A percentile compares a stretch with the other conserved stretches of the same genome.
Conservation (phyloP, 2,329 filamentous ascomycete species). For the Coniochaeta prunicola region DNA sequence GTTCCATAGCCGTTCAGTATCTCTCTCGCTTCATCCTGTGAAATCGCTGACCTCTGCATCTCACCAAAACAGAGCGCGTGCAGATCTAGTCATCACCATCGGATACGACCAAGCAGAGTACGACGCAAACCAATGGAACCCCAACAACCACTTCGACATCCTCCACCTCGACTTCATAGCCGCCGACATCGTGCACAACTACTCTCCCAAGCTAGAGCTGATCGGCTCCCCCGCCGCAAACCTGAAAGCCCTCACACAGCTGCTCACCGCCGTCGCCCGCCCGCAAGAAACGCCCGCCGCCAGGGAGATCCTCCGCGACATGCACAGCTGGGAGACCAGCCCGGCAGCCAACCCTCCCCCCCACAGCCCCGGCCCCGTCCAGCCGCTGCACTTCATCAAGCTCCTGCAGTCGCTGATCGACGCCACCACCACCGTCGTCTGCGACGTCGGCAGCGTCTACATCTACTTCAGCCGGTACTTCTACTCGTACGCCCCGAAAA, state of each 20-base stretch:
- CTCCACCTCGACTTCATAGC: constrained; percentile 35
- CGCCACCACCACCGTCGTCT: constrained; percentile 32
- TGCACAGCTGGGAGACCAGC: constrained; percentile 24
- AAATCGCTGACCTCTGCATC: background rate
- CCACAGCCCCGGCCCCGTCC: constrained; percentile 24
- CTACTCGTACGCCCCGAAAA: constrained; percentile 33
- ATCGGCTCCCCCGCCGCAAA: constrained; percentile 34
- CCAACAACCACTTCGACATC: constrained; percentile 24
- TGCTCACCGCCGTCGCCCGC: constrained; percentile 21
- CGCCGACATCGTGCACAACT: constrained; percentile 31
- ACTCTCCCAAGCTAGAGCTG: constrained; percentile 32
- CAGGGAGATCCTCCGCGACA: constrained; percentile 24
- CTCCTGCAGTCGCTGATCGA: constrained; percentile 31
- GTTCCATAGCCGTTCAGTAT: background rate
- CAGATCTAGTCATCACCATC: constrained; percentile 35
- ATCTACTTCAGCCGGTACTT: constrained; percentile 40
- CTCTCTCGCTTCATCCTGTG: no score
- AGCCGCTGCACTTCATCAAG: constrained; percentile 37
- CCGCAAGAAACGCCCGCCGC: constrained; percentile 27
- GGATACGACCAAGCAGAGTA: constrained; percentile 42
- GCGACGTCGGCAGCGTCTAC: constrained; percentile 39
- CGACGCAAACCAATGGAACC: constrained; percentile 37
- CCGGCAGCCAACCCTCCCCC: constrained; percentile 8
- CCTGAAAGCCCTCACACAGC: constrained; percentile 24
- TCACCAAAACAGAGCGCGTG: constrained; percentile 16